These are phyloP conservation scores for Aspergillus versicolor DNA, from an alignment of 2,329 filamentous ascomycete genomes.

Conservation along the genomic window DNA sequence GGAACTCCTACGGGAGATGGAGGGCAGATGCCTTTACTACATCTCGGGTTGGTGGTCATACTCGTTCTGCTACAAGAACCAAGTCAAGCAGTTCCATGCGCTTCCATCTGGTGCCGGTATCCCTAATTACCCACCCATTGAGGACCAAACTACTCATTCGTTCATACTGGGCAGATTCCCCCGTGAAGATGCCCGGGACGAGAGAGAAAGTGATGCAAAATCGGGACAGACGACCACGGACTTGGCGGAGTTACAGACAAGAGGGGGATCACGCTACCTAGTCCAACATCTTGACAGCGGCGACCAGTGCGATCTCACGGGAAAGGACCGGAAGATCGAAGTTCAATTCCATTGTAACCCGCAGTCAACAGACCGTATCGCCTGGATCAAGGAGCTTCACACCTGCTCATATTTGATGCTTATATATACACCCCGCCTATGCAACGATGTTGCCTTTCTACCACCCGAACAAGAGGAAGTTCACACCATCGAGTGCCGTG, in stretches of 20 bases:
- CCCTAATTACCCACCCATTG: constrained; percentile 67
- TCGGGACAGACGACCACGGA: constrained; percentile 35
- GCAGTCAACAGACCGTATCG: constrained; percentile 72
- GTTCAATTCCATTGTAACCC: constrained; percentile 78
- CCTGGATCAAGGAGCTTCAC: constrained; percentile 88
- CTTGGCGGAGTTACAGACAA: constrained; percentile 70
- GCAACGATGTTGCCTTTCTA: constrained; percentile 80
- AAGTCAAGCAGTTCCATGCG: constrained; percentile 89
- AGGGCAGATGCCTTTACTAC: constrained; percentile 79
- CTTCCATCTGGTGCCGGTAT: constrained; percentile 68
- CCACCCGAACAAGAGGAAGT: constrained; percentile 76
- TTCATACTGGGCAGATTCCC: constrained; percentile 71
- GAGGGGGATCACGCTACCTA: constrained; percentile 80
- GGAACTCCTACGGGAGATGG: constrained; percentile 74
- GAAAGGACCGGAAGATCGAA: constrained; percentile 77
- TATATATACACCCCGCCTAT: constrained; percentile 83
- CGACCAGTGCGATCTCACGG: constrained; percentile 82
- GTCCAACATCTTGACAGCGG: constrained; percentile 78
- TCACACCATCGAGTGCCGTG: constrained; percentile 73
- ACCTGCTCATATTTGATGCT: constrained; percentile 94
- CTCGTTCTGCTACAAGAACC: constrained; percentile 84
- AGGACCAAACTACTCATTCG: constrained; percentile 72
- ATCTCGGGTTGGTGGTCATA: constrained; percentile 95
- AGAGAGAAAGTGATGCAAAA: constrained; percentile 24
- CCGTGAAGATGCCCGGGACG: constrained; percentile 34